Percentiles rank a stretch among this genome's conserved stretches.
Evolutionary conservation across 2,329 filamentous ascomycete species (phyloP).

Genomic region (Paracorniculantispora psalliotae): DNA sequence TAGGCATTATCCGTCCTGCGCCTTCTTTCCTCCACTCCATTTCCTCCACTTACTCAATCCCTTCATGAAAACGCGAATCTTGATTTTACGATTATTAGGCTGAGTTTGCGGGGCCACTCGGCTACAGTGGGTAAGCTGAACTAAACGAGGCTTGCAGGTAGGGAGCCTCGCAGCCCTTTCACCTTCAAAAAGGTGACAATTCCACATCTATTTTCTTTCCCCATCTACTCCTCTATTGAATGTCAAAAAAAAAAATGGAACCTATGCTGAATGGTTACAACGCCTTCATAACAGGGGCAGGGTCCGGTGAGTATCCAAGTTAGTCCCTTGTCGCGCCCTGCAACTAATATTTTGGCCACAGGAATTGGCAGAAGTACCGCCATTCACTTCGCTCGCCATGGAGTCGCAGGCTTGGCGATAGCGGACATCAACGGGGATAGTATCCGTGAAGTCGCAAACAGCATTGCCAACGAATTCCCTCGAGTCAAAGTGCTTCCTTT

Average conservation of each 20-base stretch:
- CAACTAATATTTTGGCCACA: not conserved
- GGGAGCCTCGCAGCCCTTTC: no score
- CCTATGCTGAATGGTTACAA: not conserved
- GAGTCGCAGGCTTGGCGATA: not conserved
- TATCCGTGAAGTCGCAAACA: not conserved
- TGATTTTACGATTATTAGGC: no score
- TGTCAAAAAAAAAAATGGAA: not conserved
- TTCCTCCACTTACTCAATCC: no score
- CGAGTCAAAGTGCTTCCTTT: not conserved
- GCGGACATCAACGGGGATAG: not conserved
- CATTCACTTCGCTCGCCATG: not conserved
- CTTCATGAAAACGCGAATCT: no score
- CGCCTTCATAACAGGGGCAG: not conserved
- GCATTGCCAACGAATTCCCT: not conserved
- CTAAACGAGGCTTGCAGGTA: no score
- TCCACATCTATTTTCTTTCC: not conserved
- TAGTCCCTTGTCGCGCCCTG: not conserved
- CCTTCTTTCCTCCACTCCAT: no score
- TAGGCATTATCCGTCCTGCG: no score
- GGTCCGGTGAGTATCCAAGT: not conserved
- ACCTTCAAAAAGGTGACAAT: not conserved
- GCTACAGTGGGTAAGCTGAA: no score
- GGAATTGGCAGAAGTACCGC: not conserved
- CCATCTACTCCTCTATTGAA: not conserved
- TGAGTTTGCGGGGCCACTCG: no score